Conservation (phyloP, 208 protist genomes). For the Trypanosoma vivax region DNA sequence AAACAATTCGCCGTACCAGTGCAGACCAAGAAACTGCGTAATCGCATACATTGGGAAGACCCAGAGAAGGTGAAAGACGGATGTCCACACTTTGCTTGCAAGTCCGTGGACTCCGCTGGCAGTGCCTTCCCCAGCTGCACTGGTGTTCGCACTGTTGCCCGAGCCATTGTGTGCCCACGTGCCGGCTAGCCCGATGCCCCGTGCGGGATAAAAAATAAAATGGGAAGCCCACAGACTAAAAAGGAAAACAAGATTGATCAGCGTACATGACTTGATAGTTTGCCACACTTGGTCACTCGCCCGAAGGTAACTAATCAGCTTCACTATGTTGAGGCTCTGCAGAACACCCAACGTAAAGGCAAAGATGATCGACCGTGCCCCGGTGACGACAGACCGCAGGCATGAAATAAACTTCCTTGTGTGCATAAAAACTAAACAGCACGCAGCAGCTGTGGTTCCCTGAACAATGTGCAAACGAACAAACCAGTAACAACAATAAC, state of each 20-base stretch:
- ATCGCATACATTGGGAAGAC: slow-evolving; percentile 22
- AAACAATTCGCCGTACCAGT: slow-evolving; percentile 24
- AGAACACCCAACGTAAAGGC: slow-evolving; percentile 12
- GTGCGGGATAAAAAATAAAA: slow-evolving; percentile 13
- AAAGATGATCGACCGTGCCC: slow-evolving; percentile 6
- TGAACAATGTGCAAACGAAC: too few species aligned
- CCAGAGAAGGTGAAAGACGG: slow-evolving; percentile 23
- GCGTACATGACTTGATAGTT: slow-evolving; percentile 8
- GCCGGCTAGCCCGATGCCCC: background rate
- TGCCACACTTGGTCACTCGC: slow-evolving; percentile 7
- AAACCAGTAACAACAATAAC: background rate
- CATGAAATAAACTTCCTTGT: background rate
- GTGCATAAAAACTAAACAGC: background rate
- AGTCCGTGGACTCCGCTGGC: background rate
- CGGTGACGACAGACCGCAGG: background rate
- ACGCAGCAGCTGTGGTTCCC: too few species aligned
- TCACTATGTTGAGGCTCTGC: slow-evolving; percentile 19
- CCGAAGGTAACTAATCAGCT: slow-evolving; percentile 12
- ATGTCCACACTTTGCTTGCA: slow-evolving; percentile 14
- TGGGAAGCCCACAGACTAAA: slow-evolving; percentile 17
- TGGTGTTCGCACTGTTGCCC: background rate
- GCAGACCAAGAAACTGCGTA: slow-evolving; percentile 20
- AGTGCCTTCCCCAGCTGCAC: background rate
- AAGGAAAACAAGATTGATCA: slow-evolving; percentile 19
- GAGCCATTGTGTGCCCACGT: background rate